phyloP scores from a whole-genome alignment of 345 rosid genomes.

The Citrus maxima region DNA sequence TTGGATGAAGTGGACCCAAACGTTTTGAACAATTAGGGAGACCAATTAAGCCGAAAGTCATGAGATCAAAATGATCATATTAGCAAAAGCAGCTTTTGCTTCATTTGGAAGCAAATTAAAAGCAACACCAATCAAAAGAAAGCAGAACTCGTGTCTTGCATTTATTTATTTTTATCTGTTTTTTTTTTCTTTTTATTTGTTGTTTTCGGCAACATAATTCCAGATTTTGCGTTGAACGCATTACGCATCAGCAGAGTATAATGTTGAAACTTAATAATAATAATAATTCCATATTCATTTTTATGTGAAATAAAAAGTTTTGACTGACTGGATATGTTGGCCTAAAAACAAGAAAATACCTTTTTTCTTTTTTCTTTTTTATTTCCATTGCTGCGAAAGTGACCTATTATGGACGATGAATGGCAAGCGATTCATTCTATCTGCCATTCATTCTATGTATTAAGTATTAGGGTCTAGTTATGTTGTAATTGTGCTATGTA shows the following conservation, averaged over 20 bases:
- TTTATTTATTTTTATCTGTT: background rate
- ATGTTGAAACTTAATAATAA: too few relatives aligned
- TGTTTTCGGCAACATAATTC: background rate
- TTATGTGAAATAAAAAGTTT: background rate
- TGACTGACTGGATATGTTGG: background rate
- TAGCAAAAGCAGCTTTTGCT: background rate
- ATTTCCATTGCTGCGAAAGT: too few relatives aligned
- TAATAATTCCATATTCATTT: background rate
- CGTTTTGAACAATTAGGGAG: background rate
- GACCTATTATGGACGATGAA: background rate
- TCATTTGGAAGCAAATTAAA: constrained; percentile 1
- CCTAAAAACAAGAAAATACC: background rate
- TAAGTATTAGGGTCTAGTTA: too few relatives aligned
- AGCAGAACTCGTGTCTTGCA: background rate
- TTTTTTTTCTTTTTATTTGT: background rate
- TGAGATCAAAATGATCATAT: background rate
- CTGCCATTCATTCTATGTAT: too few relatives aligned
- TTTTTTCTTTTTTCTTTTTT: too few relatives aligned
- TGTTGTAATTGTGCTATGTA: rapidly evolving
- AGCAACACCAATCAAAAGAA: background rate
- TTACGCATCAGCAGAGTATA: background rate
- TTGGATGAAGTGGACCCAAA: background rate
- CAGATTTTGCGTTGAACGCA: background rate
- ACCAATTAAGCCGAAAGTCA: constrained; percentile 6
- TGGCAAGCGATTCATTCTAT: too few relatives aligned